Conservation (phyloP, 305 asterid genomes). For the Fraxinus albicans region DNA sequence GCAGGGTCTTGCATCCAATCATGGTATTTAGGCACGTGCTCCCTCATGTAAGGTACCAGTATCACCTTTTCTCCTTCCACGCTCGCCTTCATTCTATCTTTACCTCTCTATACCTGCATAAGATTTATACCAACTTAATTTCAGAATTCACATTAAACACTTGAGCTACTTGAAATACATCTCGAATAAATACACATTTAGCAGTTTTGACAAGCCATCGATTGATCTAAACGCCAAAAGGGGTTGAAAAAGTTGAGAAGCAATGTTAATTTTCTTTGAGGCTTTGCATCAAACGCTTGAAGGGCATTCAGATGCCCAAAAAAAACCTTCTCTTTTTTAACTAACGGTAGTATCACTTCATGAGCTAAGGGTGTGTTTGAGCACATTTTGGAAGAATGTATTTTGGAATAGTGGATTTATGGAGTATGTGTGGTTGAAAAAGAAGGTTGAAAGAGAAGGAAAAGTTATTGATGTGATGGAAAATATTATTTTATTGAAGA, state of each 20-base stretch:
- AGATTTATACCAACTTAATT: background rate
- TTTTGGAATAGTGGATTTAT: too few relatives aligned
- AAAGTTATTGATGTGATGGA: too few relatives aligned
- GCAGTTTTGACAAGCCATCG: background rate
- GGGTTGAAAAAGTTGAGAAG: background rate
- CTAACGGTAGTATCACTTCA: too few relatives aligned
- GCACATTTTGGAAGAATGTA: too few relatives aligned
- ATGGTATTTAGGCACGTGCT: constrained; percentile 83
- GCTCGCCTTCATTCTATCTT: constrained; percentile 50
- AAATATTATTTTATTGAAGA: too few relatives aligned
- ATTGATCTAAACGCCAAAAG: background rate
- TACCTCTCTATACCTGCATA: background rate
- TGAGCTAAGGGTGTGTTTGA: too few relatives aligned
- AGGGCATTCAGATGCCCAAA: background rate
- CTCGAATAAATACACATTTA: background rate
- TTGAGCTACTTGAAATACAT: background rate
- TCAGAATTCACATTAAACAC: background rate
- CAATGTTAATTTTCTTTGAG: background rate
- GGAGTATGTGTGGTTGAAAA: too few relatives aligned
- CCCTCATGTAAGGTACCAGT: constrained; percentile 85
- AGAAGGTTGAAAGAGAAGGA: too few relatives aligned
- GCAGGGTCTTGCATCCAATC: constrained; percentile 88
- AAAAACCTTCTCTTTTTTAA: background rate
- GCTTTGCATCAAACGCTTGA: background rate
- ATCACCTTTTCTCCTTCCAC: constrained; percentile 75